Conservation (phyloP, 768 basidiomycete genomes). For the Kwoniella sp. region DNA sequence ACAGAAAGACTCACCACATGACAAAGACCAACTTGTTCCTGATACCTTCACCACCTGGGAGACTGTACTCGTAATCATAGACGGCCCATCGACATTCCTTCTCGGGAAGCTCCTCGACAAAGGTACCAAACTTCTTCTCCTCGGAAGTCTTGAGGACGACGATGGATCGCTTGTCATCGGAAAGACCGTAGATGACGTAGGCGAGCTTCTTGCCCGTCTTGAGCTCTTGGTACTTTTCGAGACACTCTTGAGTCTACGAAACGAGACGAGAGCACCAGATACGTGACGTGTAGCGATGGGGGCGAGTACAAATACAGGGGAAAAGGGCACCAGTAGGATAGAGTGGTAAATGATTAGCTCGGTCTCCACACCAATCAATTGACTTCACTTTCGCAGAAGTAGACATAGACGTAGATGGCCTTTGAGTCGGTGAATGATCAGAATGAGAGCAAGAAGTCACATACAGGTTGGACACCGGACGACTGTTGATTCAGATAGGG, state of each 20-base stretch:
- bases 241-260: constrained; percentile 67
- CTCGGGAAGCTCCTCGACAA: constrained; percentile 73
- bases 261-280: too few relatives aligned
- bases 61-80: constrained; percentile 84
- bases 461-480: constrained; percentile 54
- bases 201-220: constrained; percentile 76
- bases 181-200: constrained; percentile 78
- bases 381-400: too few relatives aligned
- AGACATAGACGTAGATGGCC: too few relatives aligned
- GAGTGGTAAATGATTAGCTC: too few relatives aligned
- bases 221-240: constrained; percentile 66
- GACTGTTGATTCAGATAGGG: constrained; percentile 30
- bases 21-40: constrained; percentile 84
- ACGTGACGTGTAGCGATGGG: too few relatives aligned
- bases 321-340: too few relatives aligned
- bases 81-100: constrained; percentile 82
- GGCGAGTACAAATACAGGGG: not conserved
- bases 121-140: constrained; percentile 67
- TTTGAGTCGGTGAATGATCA: too few relatives aligned
- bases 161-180: constrained; percentile 63
- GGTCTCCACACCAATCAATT: too few relatives aligned
- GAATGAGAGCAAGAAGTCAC: constrained; percentile 14
- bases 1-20: constrained; percentile 87
- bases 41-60: constrained; percentile 63
- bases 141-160: constrained; percentile 69